Percentiles rank a stretch among this genome's conserved stretches.
phyloP scores from a whole-genome alignment of 306 rosid species.

The Lathyrus oleraceus region DNA sequence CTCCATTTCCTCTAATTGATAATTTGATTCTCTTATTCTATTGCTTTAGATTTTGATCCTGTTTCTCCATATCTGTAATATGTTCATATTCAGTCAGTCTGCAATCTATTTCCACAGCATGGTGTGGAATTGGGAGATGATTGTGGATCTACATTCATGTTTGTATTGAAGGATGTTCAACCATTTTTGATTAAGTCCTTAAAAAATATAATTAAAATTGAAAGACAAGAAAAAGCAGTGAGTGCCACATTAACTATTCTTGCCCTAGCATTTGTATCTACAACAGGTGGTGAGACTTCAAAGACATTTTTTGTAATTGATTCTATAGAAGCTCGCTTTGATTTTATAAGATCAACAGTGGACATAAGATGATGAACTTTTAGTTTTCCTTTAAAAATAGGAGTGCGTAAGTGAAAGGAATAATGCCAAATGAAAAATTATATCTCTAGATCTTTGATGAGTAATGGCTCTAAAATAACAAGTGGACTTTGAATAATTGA shows the following conservation, averaged over 20 bases:
- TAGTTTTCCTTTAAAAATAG: too few species aligned
- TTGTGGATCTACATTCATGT: neutral
- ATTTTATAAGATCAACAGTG: too few species aligned
- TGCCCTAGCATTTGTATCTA: neutral
- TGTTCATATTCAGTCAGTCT: slow-evolving; percentile 27
- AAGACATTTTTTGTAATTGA: neutral
- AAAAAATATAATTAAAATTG: neutral
- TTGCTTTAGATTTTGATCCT: slow-evolving; percentile 32
- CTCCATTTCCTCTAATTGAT: slow-evolving; percentile 33
- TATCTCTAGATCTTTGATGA: too few species aligned
- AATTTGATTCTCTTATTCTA: slow-evolving; percentile 24
- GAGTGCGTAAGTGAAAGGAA: too few species aligned
- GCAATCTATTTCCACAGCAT: slow-evolving; percentile 1
- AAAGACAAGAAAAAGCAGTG: neutral
- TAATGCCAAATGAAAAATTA: too few species aligned
- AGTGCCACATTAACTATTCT: neutral
- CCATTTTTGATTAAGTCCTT: neutral
- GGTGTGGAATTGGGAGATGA: slow-evolving; percentile 1
- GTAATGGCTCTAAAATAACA: too few species aligned
- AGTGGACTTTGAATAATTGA: too few species aligned
- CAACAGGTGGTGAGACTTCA: neutral
- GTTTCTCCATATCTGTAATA: slow-evolving; percentile 17
- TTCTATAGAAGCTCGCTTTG: neutral
- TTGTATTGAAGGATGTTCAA: neutral
- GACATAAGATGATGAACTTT: too few species aligned